Evolutionary conservation across 495 filamentous ascomycete genomes (phyloP), one percentile per base, ranked within the genome.

Genomic region (Amorphotheca resinae): DNA sequence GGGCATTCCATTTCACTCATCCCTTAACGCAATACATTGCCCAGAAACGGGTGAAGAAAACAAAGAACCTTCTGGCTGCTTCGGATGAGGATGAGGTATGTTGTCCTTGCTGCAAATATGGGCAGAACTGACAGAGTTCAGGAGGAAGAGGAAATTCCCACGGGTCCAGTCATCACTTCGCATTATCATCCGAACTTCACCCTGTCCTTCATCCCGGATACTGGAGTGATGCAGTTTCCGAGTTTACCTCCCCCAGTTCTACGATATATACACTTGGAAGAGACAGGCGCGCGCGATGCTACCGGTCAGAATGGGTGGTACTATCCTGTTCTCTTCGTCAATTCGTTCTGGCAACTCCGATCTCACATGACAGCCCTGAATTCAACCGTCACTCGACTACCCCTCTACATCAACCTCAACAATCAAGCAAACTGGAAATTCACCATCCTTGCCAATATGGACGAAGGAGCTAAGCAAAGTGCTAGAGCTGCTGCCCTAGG

Each of bases 101-200:
- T 45, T 4, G 28, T 21, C 32, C 12, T 33, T 17, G 34, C 5
- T 38, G 8, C 12, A 25, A 22, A 14, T 15, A 9, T 49, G 46
- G 9, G 60, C 38, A 23, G 47, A 47, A n/a, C 42, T 50, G 22
- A 53, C 38, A 21, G 30, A 28, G 11, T 33, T 7, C 30, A 53
- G 51, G 22, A 14, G 2, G 52, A 49, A 33, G 68, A 61, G 15
- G 68, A 70, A 42, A 59, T 66, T 48, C 64, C 69, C 9, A 64
- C 67, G 3, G 78, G 77, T 0, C 82, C 84, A 12, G 72, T 75
- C 14, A 75, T 87, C 40, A 76, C 71, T 23, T 89, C 79, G 26
- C 95, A 89, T 62, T 98, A 95, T 57, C 93, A 98, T 63, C 83
- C 89, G 4, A 98, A 98, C 60, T 80, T 93, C 49, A 93, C 87